These are phyloP conservation scores for Xylariaceae sp. DNA, from an alignment of 2,329 filamentous ascomycete species.

Conservation along the genomic window DNA sequence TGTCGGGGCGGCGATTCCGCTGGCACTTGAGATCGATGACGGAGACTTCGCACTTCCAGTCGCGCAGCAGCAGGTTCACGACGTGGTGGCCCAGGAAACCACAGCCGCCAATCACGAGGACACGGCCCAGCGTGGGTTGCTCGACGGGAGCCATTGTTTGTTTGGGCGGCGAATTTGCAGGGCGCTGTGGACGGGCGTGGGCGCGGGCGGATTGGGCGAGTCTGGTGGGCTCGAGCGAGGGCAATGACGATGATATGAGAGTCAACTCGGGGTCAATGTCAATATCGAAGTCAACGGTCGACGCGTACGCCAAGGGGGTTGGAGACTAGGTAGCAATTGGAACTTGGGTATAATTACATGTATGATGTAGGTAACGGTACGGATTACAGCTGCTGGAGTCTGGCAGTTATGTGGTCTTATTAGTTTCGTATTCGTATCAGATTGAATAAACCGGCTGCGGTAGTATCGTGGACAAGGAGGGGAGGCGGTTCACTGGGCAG, in stretches of 20 bases:
- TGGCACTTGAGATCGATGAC: conserved; percentile 69
- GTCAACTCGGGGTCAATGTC: background rate
- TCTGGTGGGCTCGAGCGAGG: background rate
- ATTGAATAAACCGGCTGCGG: background rate
- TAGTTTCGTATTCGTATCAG: background rate
- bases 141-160: conserved; percentile 24
- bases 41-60: conserved; percentile 55
- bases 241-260: background rate
- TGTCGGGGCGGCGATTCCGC: conserved; percentile 58
- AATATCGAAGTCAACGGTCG: background rate
- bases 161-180: conserved; percentile 4
- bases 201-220: background rate
- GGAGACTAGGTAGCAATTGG: background rate
- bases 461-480: background rate
- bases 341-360: background rate
- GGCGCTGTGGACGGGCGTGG: background rate
- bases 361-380: background rate
- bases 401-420: background rate
- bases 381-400: no score
- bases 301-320: background rate
- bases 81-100: conserved; percentile 82
- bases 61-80: conserved; percentile 64
- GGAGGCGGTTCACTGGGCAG: background rate
- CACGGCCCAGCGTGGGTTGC: conserved; percentile 55
- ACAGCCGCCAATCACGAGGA: conserved; percentile 76